A percentile compares a stretch with the other conserved stretches of the same genome.
These are phyloP conservation scores for Prunus mume DNA, from an alignment of 306 rosid species.

Conservation along the genomic window DNA sequence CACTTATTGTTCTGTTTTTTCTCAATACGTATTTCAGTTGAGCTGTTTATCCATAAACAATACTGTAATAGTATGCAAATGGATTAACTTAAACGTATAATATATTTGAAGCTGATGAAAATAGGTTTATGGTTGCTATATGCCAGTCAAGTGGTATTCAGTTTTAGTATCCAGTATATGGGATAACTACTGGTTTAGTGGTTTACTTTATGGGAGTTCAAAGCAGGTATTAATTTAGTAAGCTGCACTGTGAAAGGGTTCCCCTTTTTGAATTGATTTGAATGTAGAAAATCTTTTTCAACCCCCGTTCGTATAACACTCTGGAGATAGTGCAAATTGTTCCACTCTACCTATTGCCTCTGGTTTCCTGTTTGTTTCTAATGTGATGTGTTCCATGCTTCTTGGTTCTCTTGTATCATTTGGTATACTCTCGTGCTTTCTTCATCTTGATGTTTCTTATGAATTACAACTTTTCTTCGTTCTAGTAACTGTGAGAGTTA, in stretches of 20 bases:
- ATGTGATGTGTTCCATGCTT: neutral
- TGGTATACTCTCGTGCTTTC: neutral
- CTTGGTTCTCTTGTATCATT: neutral
- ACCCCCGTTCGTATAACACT: neutral
- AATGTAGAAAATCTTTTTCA: neutral
- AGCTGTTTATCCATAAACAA: neutral
- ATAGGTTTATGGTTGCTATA: neutral
- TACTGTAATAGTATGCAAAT: neutral
- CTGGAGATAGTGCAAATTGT: neutral
- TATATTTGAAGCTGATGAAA: neutral
- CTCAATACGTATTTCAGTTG: neutral
- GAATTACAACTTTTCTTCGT: neutral
- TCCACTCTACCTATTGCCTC: neutral
- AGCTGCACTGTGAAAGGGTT: neutral
- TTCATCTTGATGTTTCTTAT: neutral
- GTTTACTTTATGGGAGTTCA: neutral
- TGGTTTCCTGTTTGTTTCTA: neutral
- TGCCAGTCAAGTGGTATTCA: neutral
- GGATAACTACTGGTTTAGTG: neutral
- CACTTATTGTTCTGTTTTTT: neutral
- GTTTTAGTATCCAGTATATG: neutral
- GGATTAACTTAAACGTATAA: neutral
- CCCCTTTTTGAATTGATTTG: neutral
- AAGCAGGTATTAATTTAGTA: neutral
- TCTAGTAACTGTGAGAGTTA: neutral